These are phyloP conservation scores for Mychonastes homosphaera DNA, from an alignment of 139 green algal genomes.

Conservation along the genomic window DNA sequence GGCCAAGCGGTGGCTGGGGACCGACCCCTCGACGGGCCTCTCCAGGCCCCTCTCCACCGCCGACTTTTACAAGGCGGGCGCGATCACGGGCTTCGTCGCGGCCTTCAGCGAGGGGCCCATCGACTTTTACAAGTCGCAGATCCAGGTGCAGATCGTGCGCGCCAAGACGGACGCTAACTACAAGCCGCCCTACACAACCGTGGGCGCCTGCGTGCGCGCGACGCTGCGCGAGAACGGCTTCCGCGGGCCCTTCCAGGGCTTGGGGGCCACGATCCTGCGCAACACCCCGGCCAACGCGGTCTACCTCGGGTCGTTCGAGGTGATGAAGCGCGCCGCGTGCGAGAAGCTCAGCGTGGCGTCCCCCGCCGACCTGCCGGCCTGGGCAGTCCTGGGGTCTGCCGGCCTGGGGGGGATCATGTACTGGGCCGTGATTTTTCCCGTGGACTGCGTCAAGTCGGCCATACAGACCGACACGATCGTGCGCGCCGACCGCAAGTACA, in stretches of 20 bases:
- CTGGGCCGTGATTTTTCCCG: conserved; percentile 79
- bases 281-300: conserved; percentile 85
- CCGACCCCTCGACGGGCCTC: conserved; percentile 64
- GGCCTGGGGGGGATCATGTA: conserved; percentile 74
- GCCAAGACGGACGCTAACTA: conserved; percentile 68
- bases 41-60: conserved; percentile 24
- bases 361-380: conserved; percentile 30
- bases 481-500: conserved; percentile 54
- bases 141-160: conserved; percentile 86
- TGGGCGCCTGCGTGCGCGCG: conserved; percentile 53
- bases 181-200: conserved; percentile 74
- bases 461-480: conserved; percentile 82
- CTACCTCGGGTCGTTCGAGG: conserved; percentile 91
- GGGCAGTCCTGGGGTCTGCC: conserved; percentile 37
- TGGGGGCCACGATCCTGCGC: conserved; percentile 70
- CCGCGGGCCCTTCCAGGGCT: conserved; percentile 75
- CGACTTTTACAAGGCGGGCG: conserved; percentile 54
- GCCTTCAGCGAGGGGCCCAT: conserved; percentile 85
- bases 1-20: conserved; percentile 71
- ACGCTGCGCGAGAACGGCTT: conserved; percentile 64
- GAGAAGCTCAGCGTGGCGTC: conserved; percentile 12
- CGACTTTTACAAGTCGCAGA: conserved; percentile 95
- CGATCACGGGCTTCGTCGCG: conserved; percentile 70
- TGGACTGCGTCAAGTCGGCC: conserved; percentile 83
- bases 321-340: conserved; percentile 59